phyloP scores from a whole-genome alignment of 495 filamentous ascomycete genomes.

The Tirmania nivea region DNA sequence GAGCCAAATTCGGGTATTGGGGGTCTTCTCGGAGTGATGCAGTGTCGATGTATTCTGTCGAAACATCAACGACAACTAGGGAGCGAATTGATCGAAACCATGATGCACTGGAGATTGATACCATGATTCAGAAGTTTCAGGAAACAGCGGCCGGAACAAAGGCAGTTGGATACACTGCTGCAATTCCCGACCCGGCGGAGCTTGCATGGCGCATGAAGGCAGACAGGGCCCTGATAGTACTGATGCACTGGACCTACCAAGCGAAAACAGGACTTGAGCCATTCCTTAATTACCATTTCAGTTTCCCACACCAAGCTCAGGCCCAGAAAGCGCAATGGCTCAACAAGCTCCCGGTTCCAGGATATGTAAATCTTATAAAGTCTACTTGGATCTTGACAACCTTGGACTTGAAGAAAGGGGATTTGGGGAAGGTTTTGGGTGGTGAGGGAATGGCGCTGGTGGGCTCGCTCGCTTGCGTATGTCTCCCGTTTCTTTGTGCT shows the following conservation, averaged over 20 bases:
- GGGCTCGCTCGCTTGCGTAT: conserved; percentile 7
- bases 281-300: neutral
- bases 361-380: conserved; percentile 16
- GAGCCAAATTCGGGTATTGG: neutral
- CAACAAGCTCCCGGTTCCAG: neutral
- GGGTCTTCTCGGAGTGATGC: neutral
- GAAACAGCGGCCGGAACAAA: neutral
- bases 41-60: neutral
- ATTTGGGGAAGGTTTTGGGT: neutral
- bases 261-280: neutral
- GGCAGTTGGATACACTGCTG: neutral
- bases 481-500: neutral
- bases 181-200: neutral
- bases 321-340: neutral
- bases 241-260: neutral
- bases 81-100: neutral
- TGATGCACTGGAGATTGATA: neutral
- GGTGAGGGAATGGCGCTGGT: conserved; percentile 9
- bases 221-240: neutral
- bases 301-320: neutral
- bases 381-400: conserved; percentile 9
- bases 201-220: neutral
- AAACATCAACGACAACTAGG: neutral
- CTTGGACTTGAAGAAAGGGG: neutral
- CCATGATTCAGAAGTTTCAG: neutral